Base-by-base conservation (phyloP, 140 eudicot species). In the Bidens hawaiensis region DNA sequence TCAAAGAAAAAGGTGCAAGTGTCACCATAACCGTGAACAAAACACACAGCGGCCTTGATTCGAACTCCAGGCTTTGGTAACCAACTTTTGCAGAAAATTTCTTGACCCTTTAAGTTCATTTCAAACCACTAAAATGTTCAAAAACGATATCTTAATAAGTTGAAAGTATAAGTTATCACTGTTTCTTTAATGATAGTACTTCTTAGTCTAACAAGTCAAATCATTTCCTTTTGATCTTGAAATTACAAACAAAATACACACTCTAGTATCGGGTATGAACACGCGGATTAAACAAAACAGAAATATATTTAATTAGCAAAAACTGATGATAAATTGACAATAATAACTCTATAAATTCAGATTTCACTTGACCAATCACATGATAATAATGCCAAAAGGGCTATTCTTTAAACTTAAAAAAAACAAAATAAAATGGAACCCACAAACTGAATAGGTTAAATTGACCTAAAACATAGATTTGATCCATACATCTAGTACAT, bases 1-100 rank as follows among this genome's bases (percentile, higher is more conserved):
- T 91, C 98, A 79, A 91, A 87, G 90, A 91, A 87, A 74, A 91
- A 91, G 8, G 98, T 87, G 82, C 98, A 91, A 12, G 98, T 91
- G 74, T 91, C 98, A 1, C 96, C 98, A 80, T 91, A 87, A 69
- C 98, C 98, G 80, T 91, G 98, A 45, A 94, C 90, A 76, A 87
- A 91, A 68, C 96, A 91, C 68, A 91, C 77, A 22, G 85, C 96
- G 2, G 81, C 98, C 74, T 87, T 91, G 45, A 84, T 82, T 62
- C 84, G 81, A 31, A 79, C 84, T 41, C 95, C 96, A 18, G 87
- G 90, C 78, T 75, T 76, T 15, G 98, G 98, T 66, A 91, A 69
- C 98, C 98, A 91, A 73, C 98, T 79, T 68, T 91, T 87, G 54
- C 91, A 87, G 78, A 91, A 91, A 46, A 91, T 82, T 69, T 91